Evolutionary conservation across 1,139 yeast species (phyloP).

Genomic region (Geotrichum reessii): DNA sequence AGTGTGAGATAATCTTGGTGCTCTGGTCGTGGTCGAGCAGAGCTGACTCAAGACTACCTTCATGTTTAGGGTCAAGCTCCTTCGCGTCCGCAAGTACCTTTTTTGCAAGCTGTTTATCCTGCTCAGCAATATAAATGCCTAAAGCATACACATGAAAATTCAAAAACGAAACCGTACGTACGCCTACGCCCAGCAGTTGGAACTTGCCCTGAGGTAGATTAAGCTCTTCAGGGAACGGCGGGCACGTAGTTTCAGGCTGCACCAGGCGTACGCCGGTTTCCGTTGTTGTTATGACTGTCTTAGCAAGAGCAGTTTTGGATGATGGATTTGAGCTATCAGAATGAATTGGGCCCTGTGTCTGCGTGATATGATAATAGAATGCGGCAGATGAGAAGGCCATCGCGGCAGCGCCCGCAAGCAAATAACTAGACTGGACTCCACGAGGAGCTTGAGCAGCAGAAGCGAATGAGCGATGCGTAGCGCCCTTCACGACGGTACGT

Average conservation of each 20-base stretch:
- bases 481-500: background rate
- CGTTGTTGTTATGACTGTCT: constrained; percentile 4
- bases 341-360: background rate
- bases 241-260: constrained; percentile 18
- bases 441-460: background rate
- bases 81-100: constrained; percentile 39
- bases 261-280: constrained; percentile 13
- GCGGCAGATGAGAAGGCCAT: background rate
- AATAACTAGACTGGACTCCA: background rate
- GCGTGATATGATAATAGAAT: background rate
- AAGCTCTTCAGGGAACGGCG: constrained; percentile 17
- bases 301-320: background rate
- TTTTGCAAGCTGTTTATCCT: constrained; percentile 48
- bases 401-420: background rate
- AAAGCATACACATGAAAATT: constrained; percentile 82
- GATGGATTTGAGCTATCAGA: background rate
- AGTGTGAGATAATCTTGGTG: constrained; percentile 46
- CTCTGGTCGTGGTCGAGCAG: constrained; percentile 55
- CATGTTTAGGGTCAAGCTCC: constrained; percentile 15
- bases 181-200: constrained; percentile 68
- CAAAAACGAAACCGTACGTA: constrained; percentile 74
- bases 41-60: constrained; percentile 48
- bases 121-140: constrained; percentile 66
- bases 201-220: constrained; percentile 30
- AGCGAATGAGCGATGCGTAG: background rate